Evolutionary conservation across 352 stramenopile genomes (phyloP), one percentile per base, ranked within the genome.

Genomic region (Globisporangium canariense): DNA sequence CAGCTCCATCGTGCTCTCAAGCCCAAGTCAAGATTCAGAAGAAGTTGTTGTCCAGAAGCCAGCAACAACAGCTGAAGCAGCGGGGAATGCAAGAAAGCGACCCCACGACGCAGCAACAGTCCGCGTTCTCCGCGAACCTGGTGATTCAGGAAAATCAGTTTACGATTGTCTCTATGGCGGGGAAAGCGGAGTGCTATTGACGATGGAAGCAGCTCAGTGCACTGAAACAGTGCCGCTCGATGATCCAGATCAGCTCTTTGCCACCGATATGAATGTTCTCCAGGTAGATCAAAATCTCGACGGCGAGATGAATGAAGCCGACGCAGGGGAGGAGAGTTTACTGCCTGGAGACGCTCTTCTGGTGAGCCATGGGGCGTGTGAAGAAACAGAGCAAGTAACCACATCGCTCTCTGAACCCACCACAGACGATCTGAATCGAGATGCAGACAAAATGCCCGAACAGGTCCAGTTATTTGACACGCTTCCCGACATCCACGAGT

Each of bases 121-220:
- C 34, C 76, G 76, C 41, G 64, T 83, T 49, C 53, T 78, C 50
- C 70, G 76, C 25, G 66, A 80, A 64, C 68, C 76, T 53, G 73
- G 74, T 43, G 75, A 75, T 64, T 70, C 68, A n/a, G 70, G 73
- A 5, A 49, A 57, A 22, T 52, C 56, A 14, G 64, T 69, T 16
- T 78, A 75, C n/a, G 56, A 41, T 3, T 65, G 58, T 53, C 62
- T 84, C 32, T 84, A 85, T 45, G 62, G 62, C 11, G 43, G 45
- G 22, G 60, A 62, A 47, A 51, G 13, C 16, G n/a, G 2, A 18
- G 11, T 57, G 3, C 25, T 43, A 2, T 30, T n/a, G 4, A 20
- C 22, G 10, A n/a, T 41, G 14, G 16, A 5, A 38, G 9, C 14
- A 30, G 5, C 18, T 14, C 25, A 22, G 18, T 7, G 20, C 30